Evolutionary conservation across 768 basidiomycete genomes (phyloP).

Genomic region (Mycena capillaripes): DNA sequence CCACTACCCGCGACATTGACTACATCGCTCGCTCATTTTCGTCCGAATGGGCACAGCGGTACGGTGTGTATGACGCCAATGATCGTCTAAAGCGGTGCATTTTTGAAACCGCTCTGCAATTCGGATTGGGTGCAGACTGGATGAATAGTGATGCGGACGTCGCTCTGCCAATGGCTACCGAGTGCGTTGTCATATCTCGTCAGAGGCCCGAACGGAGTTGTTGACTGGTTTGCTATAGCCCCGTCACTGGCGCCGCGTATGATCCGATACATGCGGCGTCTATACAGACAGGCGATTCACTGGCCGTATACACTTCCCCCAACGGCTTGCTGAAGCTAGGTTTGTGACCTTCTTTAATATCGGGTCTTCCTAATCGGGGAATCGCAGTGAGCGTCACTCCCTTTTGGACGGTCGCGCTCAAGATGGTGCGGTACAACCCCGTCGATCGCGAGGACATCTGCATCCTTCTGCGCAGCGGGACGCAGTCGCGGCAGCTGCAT

Average conservation of each 20-base stretch:
- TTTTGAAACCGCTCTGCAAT: slow-evolving; percentile 61
- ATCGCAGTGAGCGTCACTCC: slow-evolving; percentile 72
- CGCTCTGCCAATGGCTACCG: slow-evolving; percentile 74
- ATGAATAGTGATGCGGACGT: slow-evolving; percentile 85
- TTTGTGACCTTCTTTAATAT: slow-evolving; percentile 2
- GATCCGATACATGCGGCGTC: slow-evolving; percentile 76
- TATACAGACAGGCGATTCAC: slow-evolving; percentile 65
- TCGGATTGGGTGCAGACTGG: slow-evolving; percentile 75
- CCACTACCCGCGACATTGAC: slow-evolving; percentile 77
- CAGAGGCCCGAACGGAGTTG: not conserved
- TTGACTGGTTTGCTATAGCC: slow-evolving; percentile 35
- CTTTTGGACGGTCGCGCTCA: slow-evolving; percentile 80
- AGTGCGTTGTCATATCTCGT: slow-evolving; percentile 57
- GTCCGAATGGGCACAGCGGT: slow-evolving; percentile 60
- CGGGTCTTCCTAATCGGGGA: not conserved
- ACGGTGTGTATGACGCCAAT: slow-evolving; percentile 66
- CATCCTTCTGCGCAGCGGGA: slow-evolving; percentile 74
- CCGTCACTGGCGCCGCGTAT: slow-evolving; percentile 46
- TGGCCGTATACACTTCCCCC: slow-evolving; percentile 69
- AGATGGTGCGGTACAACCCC: slow-evolving; percentile 75
- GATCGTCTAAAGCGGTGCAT: slow-evolving; percentile 71
- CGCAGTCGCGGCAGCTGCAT: slow-evolving; percentile 60
- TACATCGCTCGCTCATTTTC: slow-evolving; percentile 74
- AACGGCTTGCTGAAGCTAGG: slow-evolving; percentile 59
- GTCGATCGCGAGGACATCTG: slow-evolving; percentile 77